phyloP scores from a whole-genome alignment of 768 basidiomycete genomes.

The Arthromyces matolae region DNA sequence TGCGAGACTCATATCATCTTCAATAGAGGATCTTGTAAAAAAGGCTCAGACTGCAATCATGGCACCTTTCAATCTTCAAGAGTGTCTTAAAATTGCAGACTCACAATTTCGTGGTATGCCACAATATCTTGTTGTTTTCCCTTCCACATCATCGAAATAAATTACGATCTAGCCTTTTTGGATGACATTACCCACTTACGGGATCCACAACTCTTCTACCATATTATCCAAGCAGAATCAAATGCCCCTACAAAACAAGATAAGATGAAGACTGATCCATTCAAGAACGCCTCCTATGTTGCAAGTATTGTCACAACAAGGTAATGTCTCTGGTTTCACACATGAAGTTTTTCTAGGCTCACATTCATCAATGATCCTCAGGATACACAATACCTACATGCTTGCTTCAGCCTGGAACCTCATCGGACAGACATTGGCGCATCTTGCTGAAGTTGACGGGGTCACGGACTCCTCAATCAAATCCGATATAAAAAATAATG shows the following conservation, averaged over 20 bases:
- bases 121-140: neutral
- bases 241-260: constrained; percentile 42
- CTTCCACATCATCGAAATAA: neutral
- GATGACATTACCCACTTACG: constrained; percentile 68
- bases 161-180: constrained; percentile 45
- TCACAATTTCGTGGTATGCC: constrained; percentile 66
- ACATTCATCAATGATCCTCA: constrained; percentile 24
- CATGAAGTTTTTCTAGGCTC: neutral
- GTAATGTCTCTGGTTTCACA: no score
- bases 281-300: constrained; percentile 45
- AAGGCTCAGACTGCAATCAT: constrained; percentile 56
- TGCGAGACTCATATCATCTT: constrained; percentile 1
- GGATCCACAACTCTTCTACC: constrained; percentile 60
- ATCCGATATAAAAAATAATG: constrained; percentile 48
- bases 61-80: constrained; percentile 60
- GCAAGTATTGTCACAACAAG: constrained; percentile 58
- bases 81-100: constrained; percentile 64
- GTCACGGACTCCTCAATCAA: constrained; percentile 52
- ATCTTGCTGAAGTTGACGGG: constrained; percentile 52
- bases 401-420: constrained; percentile 82
- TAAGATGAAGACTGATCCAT: constrained; percentile 24
- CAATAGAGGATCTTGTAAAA: constrained; percentile 63
- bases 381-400: constrained; percentile 80
- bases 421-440: constrained; percentile 53
- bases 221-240: constrained; percentile 55